phyloP scores from a whole-genome alignment of 2,329 filamentous ascomycete species.

The Xylariaceae sp. region DNA sequence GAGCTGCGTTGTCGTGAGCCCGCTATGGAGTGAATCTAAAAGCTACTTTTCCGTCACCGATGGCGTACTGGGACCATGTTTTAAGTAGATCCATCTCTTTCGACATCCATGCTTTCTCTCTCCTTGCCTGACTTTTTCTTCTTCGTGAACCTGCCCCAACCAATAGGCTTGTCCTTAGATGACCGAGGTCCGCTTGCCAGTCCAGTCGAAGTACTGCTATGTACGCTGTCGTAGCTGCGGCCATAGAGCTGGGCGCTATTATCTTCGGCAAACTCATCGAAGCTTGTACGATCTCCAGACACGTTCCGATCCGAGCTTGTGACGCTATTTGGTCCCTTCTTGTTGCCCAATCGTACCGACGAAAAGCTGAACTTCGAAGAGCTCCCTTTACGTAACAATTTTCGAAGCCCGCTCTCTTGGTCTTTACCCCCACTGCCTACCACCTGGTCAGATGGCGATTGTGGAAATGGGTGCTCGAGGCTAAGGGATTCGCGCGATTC shows the following conservation, averaged over 20 bases:
- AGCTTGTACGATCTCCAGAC: slow-evolving; percentile 54
- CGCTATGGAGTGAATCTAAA: slow-evolving; percentile 1
- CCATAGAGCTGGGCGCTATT: slow-evolving; percentile 35
- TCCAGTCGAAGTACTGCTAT: slow-evolving; percentile 54
- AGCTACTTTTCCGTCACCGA: slow-evolving; percentile 24
- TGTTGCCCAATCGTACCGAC: slow-evolving; percentile 46
- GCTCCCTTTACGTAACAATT: slow-evolving; percentile 62
- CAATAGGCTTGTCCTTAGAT: slow-evolving; percentile 43
- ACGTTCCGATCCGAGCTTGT: slow-evolving; percentile 55
- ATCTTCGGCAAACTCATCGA: slow-evolving; percentile 53
- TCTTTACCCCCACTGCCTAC: slow-evolving; percentile 43
- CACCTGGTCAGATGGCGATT: slow-evolving; percentile 52
- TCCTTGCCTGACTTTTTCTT: slow-evolving; percentile 56
- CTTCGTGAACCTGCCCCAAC: slow-evolving; percentile 53
- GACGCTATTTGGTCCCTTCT: slow-evolving; percentile 56
- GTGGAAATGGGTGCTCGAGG: slow-evolving; percentile 53
- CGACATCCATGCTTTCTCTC: slow-evolving; percentile 53
- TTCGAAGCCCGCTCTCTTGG: slow-evolving; percentile 54
- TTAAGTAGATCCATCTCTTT: slow-evolving; percentile 36
- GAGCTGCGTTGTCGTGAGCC: background rate
- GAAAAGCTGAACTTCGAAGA: slow-evolving; percentile 62
- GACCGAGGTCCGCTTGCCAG: slow-evolving; percentile 43
- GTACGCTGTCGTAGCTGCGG: slow-evolving; percentile 53
- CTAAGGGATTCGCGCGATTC: slow-evolving; percentile 58
- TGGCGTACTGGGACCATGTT: slow-evolving; percentile 18